These are phyloP conservation scores for Lactifluus echinatus DNA, from an alignment of 768 basidiomycete species.

Conservation along the genomic window DNA sequence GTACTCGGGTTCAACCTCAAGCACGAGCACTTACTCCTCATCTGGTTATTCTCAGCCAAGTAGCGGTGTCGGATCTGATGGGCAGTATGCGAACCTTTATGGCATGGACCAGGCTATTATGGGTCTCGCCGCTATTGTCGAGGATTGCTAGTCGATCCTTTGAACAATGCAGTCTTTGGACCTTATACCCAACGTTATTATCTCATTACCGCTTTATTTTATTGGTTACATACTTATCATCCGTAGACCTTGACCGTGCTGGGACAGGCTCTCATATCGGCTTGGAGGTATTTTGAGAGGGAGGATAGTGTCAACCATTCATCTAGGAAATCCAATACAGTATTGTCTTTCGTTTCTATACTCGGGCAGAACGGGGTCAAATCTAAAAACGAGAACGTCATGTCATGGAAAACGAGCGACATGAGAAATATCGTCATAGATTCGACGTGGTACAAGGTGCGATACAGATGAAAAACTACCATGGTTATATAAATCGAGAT, in stretches of 20 bases:
- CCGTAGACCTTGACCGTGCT: background rate
- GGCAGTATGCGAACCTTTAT: background rate
- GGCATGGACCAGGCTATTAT: background rate
- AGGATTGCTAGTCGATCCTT: background rate
- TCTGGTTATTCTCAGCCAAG: background rate
- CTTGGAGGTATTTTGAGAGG: background rate
- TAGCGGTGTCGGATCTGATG: background rate
- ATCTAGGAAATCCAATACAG: background rate
- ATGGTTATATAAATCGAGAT: background rate
- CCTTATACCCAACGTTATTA: slow-evolving; percentile 8
- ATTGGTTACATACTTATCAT: slow-evolving; percentile 2
- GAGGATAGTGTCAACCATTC: background rate
- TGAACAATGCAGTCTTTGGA: background rate
- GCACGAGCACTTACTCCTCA: background rate
- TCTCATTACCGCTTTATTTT: slow-evolving; percentile 4
- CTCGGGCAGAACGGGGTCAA: background rate
- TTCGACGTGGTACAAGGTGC: background rate
- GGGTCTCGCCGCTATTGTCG: background rate
- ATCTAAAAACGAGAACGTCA: background rate
- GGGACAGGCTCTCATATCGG: slow-evolving; percentile 1
- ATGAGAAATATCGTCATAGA: background rate
- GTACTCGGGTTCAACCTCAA: background rate
- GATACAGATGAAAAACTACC: background rate
- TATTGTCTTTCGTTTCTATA: background rate
- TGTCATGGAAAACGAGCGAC: background rate